phyloP scores from a whole-genome alignment of 768 basidiomycete species.

The Lanmaoa pseudosensibilis region DNA sequence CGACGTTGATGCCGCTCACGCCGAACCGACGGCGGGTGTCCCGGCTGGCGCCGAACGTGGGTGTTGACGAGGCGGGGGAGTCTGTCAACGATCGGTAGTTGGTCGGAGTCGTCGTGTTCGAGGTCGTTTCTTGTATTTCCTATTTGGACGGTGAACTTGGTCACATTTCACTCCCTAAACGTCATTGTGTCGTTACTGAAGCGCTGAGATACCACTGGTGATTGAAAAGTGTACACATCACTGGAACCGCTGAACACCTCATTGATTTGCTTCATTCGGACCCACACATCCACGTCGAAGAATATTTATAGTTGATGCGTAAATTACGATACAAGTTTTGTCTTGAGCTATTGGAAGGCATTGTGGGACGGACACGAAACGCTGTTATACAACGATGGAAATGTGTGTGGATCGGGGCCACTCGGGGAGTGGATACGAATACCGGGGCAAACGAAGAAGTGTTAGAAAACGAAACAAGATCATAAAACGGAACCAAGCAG shows the following conservation, averaged over 20 bases:
- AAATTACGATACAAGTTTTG: constrained; percentile 33
- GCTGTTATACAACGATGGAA: constrained; percentile 20
- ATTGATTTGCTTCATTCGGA: background rate
- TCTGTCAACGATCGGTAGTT: constrained; percentile 14
- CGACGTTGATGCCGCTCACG: too few relatives aligned
- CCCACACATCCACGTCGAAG: constrained; percentile 1
- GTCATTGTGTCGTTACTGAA: too few relatives aligned
- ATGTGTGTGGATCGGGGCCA: constrained; percentile 1
- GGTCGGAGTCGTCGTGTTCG: background rate
- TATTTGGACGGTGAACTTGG: too few relatives aligned
- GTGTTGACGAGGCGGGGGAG: constrained; percentile 6
- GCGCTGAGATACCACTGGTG: too few relatives aligned
- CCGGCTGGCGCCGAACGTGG: constrained; percentile 6
- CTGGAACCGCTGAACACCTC: too few relatives aligned
- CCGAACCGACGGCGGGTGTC: constrained; percentile 8
- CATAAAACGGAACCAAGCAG: constrained; percentile 21
- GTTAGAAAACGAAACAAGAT: constrained; percentile 11
- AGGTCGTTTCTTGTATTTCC: background rate
- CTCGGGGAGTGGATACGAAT: constrained; percentile 1
- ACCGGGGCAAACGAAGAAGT: constrained; percentile 1
- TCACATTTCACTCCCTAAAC: too few relatives aligned
- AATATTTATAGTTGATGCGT: constrained; percentile 36
- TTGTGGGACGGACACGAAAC: constrained; percentile 1
- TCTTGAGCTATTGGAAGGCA: constrained; percentile 15
- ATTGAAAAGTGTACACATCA: too few relatives aligned